phyloP scores from a whole-genome alignment of 1,139 yeast genomes.

The Taphrina populina region DNA sequence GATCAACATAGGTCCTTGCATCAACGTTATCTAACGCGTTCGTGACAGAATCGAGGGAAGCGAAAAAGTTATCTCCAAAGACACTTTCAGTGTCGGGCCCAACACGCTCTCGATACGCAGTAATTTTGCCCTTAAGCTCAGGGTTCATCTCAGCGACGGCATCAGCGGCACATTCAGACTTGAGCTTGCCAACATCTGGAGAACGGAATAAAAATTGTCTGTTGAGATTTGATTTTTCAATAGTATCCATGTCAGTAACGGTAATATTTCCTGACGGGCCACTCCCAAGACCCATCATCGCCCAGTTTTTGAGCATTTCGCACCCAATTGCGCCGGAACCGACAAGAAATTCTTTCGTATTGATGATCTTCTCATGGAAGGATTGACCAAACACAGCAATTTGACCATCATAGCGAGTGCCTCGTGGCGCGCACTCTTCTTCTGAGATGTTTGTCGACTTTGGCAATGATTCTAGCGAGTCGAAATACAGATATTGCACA shows the following conservation, averaged over 20 bases:
- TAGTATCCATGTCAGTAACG: slow-evolving; percentile 91
- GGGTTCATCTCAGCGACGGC: slow-evolving; percentile 88
- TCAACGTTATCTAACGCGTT: slow-evolving; percentile 97
- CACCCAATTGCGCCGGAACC: slow-evolving; percentile 99
- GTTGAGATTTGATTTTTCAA: slow-evolving; percentile 91
- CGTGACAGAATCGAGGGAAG: slow-evolving; percentile 76
- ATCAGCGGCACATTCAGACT: slow-evolving; percentile 83
- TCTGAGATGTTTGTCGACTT: slow-evolving; percentile 61
- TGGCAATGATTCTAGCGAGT: slow-evolving; percentile 88
- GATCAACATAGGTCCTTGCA: slow-evolving; percentile 95
- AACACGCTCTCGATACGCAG: slow-evolving; percentile 77
- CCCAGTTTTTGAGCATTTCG: slow-evolving; percentile 98
- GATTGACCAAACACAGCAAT: slow-evolving; percentile 88
- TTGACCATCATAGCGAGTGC: slow-evolving; percentile 86
- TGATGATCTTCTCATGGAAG: slow-evolving; percentile 69
- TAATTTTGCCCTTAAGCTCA: slow-evolving; percentile 72
- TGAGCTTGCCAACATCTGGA: slow-evolving; percentile 86
- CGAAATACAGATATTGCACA: slow-evolving; percentile 88
- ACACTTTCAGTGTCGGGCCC: slow-evolving; percentile 89
- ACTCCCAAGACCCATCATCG: slow-evolving; percentile 90
- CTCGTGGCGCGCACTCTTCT: slow-evolving; percentile 69
- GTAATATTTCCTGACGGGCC: slow-evolving; percentile 82
- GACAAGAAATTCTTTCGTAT: slow-evolving; percentile 80
- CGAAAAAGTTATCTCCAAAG: slow-evolving; percentile 87
- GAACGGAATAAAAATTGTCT: slow-evolving; percentile 95